These are phyloP conservation scores for Monilinia fructicola DNA, from an alignment of 2,329 filamentous ascomycete genomes.

Conservation along the genomic window DNA sequence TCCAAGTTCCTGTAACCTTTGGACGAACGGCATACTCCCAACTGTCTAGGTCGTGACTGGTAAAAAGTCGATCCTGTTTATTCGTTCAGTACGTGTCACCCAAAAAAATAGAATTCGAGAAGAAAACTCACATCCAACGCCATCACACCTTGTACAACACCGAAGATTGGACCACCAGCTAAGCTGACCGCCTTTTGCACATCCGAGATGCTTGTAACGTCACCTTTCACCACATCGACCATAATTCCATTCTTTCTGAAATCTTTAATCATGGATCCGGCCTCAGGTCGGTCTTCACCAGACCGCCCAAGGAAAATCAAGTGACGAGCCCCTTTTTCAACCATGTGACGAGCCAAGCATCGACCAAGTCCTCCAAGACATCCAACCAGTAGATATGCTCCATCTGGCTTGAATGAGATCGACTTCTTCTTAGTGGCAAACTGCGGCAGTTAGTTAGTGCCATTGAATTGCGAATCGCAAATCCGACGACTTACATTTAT, in stretches of 20 bases:
- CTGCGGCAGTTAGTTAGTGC: not conserved
- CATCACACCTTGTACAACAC: conserved; percentile 23
- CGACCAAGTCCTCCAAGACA: conserved; percentile 31
- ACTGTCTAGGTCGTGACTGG: not conserved
- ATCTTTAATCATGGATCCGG: conserved; percentile 16
- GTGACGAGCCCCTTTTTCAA: conserved; percentile 16
- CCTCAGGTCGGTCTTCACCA: conserved; percentile 17
- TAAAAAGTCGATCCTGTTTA: conserved; percentile 14
- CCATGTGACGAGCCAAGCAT: conserved; percentile 25
- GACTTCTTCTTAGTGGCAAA: not conserved
- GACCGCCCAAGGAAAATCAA: conserved; percentile 21
- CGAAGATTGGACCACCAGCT: conserved; percentile 40
- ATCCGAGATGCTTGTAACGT: conserved; percentile 2
- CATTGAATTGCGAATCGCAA: not conserved
- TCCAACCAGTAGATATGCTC: conserved; percentile 26
- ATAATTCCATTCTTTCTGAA: conserved; percentile 1
- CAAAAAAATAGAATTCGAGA: not conserved
- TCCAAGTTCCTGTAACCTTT: conserved; percentile 38
- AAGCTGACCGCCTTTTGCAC: conserved; percentile 16
- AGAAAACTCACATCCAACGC: conserved; percentile 24
- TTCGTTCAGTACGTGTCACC: not conserved
- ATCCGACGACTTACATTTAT: conserved; percentile 3
- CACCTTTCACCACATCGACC: conserved; percentile 7
- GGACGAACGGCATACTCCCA: conserved; percentile 34
- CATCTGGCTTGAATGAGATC: conserved; percentile 17